Evolutionary conservation across 2,329 filamentous ascomycete species (phyloP), one percentile per base, ranked within the genome.

Genomic region (Neopestalotiopsis sp.): DNA sequence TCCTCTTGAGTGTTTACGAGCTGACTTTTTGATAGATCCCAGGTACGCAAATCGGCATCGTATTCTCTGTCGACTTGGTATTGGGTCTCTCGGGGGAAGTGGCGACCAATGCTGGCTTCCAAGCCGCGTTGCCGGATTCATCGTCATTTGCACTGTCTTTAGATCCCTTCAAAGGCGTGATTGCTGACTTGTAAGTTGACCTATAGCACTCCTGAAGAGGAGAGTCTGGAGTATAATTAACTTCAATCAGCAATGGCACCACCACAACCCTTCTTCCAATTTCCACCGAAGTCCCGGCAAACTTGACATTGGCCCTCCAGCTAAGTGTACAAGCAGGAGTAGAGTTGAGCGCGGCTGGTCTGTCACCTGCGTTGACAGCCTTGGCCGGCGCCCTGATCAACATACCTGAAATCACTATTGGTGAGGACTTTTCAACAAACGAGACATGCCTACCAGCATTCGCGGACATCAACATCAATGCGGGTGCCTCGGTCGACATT

Each of bases 391-490:
- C 74, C 14, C 75, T 66, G 71, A 65, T 77, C 69, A 70, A 73
- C 58, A 73, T 77, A 56, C 75, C 75, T 0, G 72, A 77, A 61
- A 67, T 77, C 2, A 70, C 67, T 65, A 63, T 73, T 1, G 28
- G 72, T 49, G 60, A 71, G 68, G 10, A 67, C 61, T 59, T 71
- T 67, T 24, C 67, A 52, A 61, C 66, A 20, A 68, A 70, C 69
- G 67, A 68, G 10, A 71, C 66, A 61, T 34, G 40, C 24, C 38
- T 75, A 17, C 71, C 72, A 12, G 73, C 71, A 4, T 69, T 69
- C 1, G 75, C 75, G 14, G 74, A 75, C 52, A 67, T 77, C 24
- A 73, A 77, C 74, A 75, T 77, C 71, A 77, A 77, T 69, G 75
- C 75, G n/a, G 75, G 75, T 58, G 73, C 71, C 1, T 76, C 73